Evolutionary conservation across 805 yeast genomes (phyloP), one percentile per base, ranked within the genome.

Genomic region (Torulaspora delbrueckii): DNA sequence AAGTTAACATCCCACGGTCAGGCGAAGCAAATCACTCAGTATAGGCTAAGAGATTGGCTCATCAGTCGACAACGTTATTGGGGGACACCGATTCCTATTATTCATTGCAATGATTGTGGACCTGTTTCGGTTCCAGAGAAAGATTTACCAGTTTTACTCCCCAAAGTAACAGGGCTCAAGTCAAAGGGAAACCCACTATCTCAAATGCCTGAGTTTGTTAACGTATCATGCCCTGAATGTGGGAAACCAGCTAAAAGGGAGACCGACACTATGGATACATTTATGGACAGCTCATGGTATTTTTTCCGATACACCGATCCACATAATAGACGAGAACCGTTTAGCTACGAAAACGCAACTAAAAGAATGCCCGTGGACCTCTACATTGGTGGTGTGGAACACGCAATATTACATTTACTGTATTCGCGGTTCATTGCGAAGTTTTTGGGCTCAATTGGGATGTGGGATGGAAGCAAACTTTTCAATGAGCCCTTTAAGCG

Each of bases 191-290:
- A 84, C 37, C 96, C 97, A 7, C 69, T 91, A 36, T 79, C 81
- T 2, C 73, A 77, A 18, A 70, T 82, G 42, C 76, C 76, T 0
- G 84, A 80, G 14, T 91, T 88, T 72, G 81, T 81, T 7, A 73
- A 86, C 48, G 78, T 84, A 1, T 63, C 70, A 25, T 93, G 99
- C 63, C 99, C 99, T 5, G 73, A 77, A 0, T 93, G 99, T 69
- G 81, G 81, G 3, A 56, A 63, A 6, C 70, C 72, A 1, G 95
- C 96, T 0, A 79, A 76, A 46, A 76, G 99, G 57, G 99, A 93
- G 53, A 87, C 98, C 0, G 99, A 93, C 59, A 93, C 99, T 0
- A 91, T 93, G 99, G 99, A 93, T 61, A 93, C 99, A 0, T 93
- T 93, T 60, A 91, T 93, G 80, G 99, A 93, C 66, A 86, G 96